Conservation (phyloP, 1,284 basidiomycete species). For the Naganishia albida region DNA sequence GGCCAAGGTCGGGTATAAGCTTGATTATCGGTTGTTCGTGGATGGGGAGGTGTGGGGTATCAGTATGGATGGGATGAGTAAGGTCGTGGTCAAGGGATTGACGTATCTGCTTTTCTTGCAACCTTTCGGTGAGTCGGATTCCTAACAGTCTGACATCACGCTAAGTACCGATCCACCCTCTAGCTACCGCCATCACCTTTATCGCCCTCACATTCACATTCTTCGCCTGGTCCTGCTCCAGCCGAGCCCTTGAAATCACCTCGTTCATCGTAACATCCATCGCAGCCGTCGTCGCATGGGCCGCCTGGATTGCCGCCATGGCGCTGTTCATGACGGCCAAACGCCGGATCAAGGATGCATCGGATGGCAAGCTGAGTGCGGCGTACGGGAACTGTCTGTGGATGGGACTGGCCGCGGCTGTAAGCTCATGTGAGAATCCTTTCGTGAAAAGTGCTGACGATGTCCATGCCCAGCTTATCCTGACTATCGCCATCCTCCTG, state of each 20-base stretch:
- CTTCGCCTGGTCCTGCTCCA: slow-evolving; percentile 42
- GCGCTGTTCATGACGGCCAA: slow-evolving; percentile 43
- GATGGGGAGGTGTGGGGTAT: slow-evolving; percentile 12
- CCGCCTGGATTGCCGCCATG: slow-evolving; percentile 43
- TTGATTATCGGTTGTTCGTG: slow-evolving; percentile 40
- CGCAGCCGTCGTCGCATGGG: slow-evolving; percentile 21
- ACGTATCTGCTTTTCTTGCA: slow-evolving; percentile 43
- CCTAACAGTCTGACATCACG: background rate
- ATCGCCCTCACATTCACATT: slow-evolving; percentile 41
- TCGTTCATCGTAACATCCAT: slow-evolving; percentile 27
- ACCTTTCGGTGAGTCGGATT: slow-evolving; percentile 37
- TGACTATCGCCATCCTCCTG: slow-evolving; percentile 41
- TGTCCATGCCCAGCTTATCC: slow-evolving; percentile 34
- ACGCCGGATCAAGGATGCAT: slow-evolving; percentile 37
- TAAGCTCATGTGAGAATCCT: slow-evolving; percentile 33
- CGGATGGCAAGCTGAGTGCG: slow-evolving; percentile 37
- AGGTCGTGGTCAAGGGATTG: slow-evolving; percentile 15
- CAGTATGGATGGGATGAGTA: background rate
- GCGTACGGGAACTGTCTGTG: slow-evolving; percentile 46
- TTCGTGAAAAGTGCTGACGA: background rate
- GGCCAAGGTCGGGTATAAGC: slow-evolving; percentile 41
- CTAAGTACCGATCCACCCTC: background rate
- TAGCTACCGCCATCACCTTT: slow-evolving; percentile 41
- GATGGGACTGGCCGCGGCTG: slow-evolving; percentile 45
- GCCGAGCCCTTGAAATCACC: slow-evolving; percentile 42